A percentile compares a stretch with the other conserved stretches of the same genome.
Evolutionary conservation across 2,329 filamentous ascomycete species (phyloP).

Genomic region (Cadophora sp.): DNA sequence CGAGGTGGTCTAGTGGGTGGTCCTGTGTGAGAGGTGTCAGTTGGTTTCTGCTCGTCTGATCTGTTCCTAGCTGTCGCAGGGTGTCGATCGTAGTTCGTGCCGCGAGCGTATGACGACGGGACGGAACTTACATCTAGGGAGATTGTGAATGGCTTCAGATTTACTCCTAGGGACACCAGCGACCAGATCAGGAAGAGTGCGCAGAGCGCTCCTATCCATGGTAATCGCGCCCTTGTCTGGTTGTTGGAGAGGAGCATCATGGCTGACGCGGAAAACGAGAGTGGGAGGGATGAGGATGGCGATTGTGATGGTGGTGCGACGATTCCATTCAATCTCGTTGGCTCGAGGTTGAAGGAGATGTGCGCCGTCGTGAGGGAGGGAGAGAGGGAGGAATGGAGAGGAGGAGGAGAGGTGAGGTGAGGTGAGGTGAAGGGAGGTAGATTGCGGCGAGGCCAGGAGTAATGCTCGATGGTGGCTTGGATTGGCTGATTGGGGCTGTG

Average conservation of each 20-base stretch:
- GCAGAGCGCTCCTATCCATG: conserved; percentile 13
- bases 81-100: background rate
- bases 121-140: background rate
- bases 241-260: conserved; percentile 8
- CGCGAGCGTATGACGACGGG: background rate
- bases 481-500: background rate
- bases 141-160: conserved; percentile 14
- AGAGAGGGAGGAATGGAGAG: background rate
- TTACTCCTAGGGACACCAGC: background rate
- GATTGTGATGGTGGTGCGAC: background rate
- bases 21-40: background rate
- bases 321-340: conserved; percentile 5
- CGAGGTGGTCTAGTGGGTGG: background rate
- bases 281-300: background rate
- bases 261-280: background rate
- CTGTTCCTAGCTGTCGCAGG: background rate
- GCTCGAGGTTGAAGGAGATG: background rate
- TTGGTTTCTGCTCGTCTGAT: background rate
- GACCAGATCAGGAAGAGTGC: conserved; percentile 22
- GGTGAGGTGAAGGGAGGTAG: background rate
- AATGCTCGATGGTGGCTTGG: background rate
- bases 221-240: conserved; percentile 4
- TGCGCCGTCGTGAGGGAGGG: background rate
- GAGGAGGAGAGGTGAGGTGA: background rate
- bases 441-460: background rate